These are phyloP conservation scores for Nematocida ironsii DNA, from an alignment of 371 early-diverging fungal genomes.

Conservation along the genomic window DNA sequence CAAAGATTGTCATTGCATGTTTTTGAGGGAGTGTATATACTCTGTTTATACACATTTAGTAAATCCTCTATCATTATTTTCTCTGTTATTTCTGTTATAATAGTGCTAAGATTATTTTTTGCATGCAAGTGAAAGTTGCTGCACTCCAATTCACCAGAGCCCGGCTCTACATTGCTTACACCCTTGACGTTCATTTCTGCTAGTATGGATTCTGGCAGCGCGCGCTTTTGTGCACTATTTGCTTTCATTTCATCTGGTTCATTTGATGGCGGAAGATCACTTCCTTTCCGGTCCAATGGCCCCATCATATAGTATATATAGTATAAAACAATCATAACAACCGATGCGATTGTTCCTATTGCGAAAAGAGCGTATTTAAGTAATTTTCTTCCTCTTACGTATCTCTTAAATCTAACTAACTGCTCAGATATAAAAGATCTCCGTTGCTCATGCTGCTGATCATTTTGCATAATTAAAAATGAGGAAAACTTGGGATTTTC, in stretches of 20 bases:
- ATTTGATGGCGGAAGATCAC: neutral
- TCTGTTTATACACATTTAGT: neutral
- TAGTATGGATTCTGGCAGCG: neutral
- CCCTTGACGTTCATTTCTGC: neutral
- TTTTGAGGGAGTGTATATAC: neutral
- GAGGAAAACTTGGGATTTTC: conserved; percentile 37
- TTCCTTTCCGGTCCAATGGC: neutral
- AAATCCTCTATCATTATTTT: neutral
- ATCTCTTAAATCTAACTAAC: conserved; percentile 12
- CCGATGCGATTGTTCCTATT: neutral
- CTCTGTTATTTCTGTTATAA: conserved; percentile 18
- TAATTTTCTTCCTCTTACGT: neutral
- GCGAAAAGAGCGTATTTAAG: conserved; percentile 5
- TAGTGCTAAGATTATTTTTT: neutral
- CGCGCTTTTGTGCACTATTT: neutral
- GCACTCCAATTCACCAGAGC: neutral
- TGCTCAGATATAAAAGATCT: conserved; percentile 15
- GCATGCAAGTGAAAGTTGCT: neutral
- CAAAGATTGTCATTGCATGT: conserved; percentile 33
- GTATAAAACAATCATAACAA: conserved; percentile 6
- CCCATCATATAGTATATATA: conserved; percentile 16
- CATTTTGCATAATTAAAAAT: conserved; percentile 23
- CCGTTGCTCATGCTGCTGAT: conserved; percentile 7
- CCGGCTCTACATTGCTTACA: neutral
- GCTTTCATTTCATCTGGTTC: neutral